These are phyloP conservation scores for Colletotrichum karsti DNA, from an alignment of 2,329 filamentous ascomycete genomes.

Conservation along the genomic window DNA sequence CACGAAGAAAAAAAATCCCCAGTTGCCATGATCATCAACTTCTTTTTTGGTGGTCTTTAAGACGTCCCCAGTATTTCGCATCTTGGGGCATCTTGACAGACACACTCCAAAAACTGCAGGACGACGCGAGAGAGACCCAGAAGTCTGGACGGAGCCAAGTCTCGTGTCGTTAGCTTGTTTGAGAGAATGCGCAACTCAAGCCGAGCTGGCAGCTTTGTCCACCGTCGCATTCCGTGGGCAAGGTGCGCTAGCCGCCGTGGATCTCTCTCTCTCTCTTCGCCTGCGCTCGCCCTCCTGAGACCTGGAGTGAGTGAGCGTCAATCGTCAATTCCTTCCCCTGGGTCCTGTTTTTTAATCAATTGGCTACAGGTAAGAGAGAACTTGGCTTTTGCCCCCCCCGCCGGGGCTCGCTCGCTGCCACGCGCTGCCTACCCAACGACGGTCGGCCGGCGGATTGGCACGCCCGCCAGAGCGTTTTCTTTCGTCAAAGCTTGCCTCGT, in stretches of 20 bases:
- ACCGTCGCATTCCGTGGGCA: conserved; percentile 1
- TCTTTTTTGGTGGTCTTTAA: too few species aligned
- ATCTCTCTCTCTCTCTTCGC: not conserved
- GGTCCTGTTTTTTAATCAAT: not conserved
- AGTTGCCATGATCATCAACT: too few species aligned
- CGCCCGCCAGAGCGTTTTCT: not conserved
- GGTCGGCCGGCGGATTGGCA: not conserved
- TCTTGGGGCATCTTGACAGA: too few species aligned
- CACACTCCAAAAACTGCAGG: too few species aligned
- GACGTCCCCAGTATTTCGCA: not conserved
- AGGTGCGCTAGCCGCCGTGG: conserved; percentile 8
- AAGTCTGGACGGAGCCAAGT: conserved; percentile 3
- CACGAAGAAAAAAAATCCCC: too few species aligned
- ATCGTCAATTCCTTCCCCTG: not conserved
- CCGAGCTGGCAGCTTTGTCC: not conserved
- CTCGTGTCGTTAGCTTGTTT: conserved; percentile 3
- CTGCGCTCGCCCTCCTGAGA: conserved; percentile 13
- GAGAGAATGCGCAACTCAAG: not conserved
- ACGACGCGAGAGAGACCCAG: too few species aligned
- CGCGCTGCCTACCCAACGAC: not conserved
- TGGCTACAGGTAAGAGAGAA: too few species aligned
- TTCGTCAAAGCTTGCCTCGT: conserved; percentile 13
- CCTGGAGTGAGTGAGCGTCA: not conserved
- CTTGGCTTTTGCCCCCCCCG: not conserved
- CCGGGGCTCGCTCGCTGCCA: not conserved